Base-by-base conservation (phyloP, 1,139 yeast species). In the Sugiyamaella pinicola region DNA sequence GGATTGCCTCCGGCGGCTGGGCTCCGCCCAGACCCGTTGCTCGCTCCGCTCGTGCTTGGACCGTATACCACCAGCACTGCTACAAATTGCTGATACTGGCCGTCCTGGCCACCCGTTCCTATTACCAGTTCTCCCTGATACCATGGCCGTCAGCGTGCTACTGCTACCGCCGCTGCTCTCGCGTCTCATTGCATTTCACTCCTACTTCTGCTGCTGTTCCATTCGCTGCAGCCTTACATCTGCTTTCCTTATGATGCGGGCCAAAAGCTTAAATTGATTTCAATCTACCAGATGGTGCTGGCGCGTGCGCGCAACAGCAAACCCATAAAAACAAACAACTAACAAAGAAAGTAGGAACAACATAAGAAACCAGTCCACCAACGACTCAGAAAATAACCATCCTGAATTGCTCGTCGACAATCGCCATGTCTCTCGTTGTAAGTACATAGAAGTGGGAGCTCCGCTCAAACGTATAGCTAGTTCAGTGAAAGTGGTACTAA, bases 361-460 rank as follows among this genome's bases (percentile, higher is more conserved):
- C 19, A 4, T 17, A n/a, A 17, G 9, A 35, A 5, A 35, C 26
- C 13, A 7, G 15, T 31, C 41, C 6, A 43, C 38, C 8, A 12
- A 26, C 39, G 29, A 26, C 31, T 21, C 28, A 28, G 28, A 4
- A 18, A 45, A 13, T 18, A 19, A 3, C 19, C 24, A 21, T 38
- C 6, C 35, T 13, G 45, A 24, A n/a, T 15, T 13, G 38, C 38
- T 34, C 38, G 8, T 29, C 34, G 10, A 34, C 38, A 40, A 17
- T 22, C 41, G 35, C 37, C 24, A 51, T 51, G 53, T 51, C 53
- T 51, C 50, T 51, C 53, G 53, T 51, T 51, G 53, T 51, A 51
- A 51, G 53, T 51, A 29, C 5, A 18, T 3, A 21, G 13, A 28
- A 18, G 44, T 22, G 29, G 10, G 45, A 19, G 22, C 45, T 5